Base-by-base conservation (phyloP, 2,329 filamentous ascomycete species). In the Ceratocystis papillata region DNA sequence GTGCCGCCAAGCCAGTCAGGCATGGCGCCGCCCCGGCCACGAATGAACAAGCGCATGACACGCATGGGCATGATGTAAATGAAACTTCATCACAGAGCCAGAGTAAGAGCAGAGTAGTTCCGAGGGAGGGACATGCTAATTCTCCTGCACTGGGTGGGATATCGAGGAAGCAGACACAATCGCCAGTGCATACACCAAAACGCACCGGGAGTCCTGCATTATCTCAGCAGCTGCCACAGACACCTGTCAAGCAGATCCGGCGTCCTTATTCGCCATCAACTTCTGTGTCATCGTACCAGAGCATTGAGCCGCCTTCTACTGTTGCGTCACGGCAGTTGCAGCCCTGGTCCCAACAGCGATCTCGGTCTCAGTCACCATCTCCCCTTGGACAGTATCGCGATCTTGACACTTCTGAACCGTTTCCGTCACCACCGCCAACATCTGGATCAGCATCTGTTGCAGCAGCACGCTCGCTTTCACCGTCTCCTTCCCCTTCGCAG, bases 11-110 rank as follows among this genome's bases (percentile, higher is more conserved):
- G 75, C 4, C 66, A 67, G 57, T 75, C 74, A 65, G 74, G 71
- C 22, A 71, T 73, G 44, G 72, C 66, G 71, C 69, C 75, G 69
- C 67, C 74, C 70, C 68, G 71, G 66, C 71, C 72, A 62, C 77
- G 76, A 69, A 83, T 85, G 81, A 82, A 84, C 76, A 85, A 84
- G 77, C 79, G 83, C 69, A 83, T 81, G 78, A 85, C 83, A 68
- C 78, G 83, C 68, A 72, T 85, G 64, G 82, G 82, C 67, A 83
- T 83, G 79, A 82, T 84, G 76, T 79, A 72, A 76, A 67, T 68
- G 20, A 44, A 33, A 15, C 12, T 30, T 15, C 10, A 48, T n/a
- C 17, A 22, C 46, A 48, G 17, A 30, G 15, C 12, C n/a, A 33
- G 7, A 41, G 62, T 22, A 6, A 48, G 6, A 48, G 20, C 15